Conservation (phyloP, 805 yeast genomes). For the Nakazawaea pomicola region DNA sequence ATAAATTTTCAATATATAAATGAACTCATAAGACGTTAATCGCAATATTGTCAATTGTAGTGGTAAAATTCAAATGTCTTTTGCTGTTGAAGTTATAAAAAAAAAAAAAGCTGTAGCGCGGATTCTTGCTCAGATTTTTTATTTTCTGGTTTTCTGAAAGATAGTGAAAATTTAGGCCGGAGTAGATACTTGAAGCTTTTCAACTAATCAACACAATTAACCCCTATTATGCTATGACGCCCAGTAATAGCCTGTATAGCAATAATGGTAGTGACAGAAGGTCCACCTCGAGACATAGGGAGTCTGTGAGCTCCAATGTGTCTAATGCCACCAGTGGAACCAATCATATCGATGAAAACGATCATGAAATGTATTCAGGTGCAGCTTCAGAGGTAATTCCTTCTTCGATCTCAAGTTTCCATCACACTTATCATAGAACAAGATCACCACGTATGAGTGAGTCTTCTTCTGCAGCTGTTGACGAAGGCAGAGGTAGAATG, state of each 20-base stretch:
- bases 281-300: conserved; percentile 26
- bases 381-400: conserved; percentile 75
- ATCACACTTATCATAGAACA: conserved; percentile 52
- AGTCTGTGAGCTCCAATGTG: conserved; percentile 22
- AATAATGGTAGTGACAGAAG: conserved; percentile 10
- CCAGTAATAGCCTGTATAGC: neutral
- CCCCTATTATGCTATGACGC: conserved; percentile 6
- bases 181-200: too few species aligned
- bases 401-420: conserved; percentile 71
- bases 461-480: conserved; percentile 5
- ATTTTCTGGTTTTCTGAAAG: neutral
- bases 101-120: too few species aligned
- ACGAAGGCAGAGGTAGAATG: conserved; percentile 9
- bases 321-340: conserved; percentile 10
- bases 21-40: too few species aligned
- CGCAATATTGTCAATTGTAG: too few species aligned
- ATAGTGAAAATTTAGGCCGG: too few species aligned
- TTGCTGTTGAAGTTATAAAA: too few species aligned
- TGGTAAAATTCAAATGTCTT: too few species aligned
- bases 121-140: neutral
- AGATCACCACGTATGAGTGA: conserved; percentile 12
- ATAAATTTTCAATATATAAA: too few species aligned
- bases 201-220: too few species aligned
- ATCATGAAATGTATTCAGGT: conserved; percentile 70
- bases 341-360: conserved; percentile 48